Percentiles rank a stretch among this genome's conserved stretches.
phyloP scores from a whole-genome alignment of 2,329 filamentous ascomycete genomes.

The Ophiostoma novo-ulmi region DNA sequence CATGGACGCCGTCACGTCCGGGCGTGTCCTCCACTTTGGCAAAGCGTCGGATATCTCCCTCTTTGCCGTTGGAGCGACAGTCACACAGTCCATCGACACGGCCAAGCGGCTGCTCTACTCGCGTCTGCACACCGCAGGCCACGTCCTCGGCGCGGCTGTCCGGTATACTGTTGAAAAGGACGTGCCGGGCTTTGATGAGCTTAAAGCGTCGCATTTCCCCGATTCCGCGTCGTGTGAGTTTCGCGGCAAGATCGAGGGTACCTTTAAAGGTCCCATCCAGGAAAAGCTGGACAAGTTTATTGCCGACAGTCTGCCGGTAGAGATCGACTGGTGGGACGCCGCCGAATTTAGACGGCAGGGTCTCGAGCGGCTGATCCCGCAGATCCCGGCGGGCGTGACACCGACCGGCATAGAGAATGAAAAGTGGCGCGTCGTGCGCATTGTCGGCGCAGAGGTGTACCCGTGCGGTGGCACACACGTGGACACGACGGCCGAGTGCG shows the following conservation, averaged over 20 bases:
- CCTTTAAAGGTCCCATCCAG: slow-evolving; percentile 60
- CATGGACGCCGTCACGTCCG: slow-evolving; percentile 45
- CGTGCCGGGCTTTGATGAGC: slow-evolving; percentile 54
- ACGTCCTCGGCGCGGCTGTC: slow-evolving; percentile 66
- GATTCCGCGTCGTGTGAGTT: slow-evolving; percentile 65
- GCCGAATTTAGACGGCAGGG: slow-evolving; percentile 53
- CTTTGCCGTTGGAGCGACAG: slow-evolving; percentile 36
- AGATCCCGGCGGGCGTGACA: slow-evolving; percentile 31
- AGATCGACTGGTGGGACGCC: slow-evolving; percentile 64
- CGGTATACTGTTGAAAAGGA: slow-evolving; percentile 50
- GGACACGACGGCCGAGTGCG: slow-evolving; percentile 51
- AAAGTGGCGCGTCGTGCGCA: slow-evolving; percentile 62
- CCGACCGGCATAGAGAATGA: slow-evolving; percentile 36
- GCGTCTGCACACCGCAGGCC: slow-evolving; percentile 67
- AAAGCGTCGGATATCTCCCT: slow-evolving; percentile 44
- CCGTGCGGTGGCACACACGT: slow-evolving; percentile 75
- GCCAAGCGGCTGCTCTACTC: slow-evolving; percentile 60
- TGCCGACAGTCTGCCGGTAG: slow-evolving; percentile 50
- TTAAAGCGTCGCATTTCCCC: slow-evolving; percentile 68
- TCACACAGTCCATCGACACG: slow-evolving; percentile 55
- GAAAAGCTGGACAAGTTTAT: slow-evolving; percentile 55
- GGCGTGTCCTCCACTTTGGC: slow-evolving; percentile 62
- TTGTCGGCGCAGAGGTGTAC: slow-evolving; percentile 63
- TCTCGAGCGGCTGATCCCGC: slow-evolving; percentile 49
- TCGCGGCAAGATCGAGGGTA: slow-evolving; percentile 58